phyloP scores from a whole-genome alignment of 257 asterid genomes.

The Capsicum chinense region DNA sequence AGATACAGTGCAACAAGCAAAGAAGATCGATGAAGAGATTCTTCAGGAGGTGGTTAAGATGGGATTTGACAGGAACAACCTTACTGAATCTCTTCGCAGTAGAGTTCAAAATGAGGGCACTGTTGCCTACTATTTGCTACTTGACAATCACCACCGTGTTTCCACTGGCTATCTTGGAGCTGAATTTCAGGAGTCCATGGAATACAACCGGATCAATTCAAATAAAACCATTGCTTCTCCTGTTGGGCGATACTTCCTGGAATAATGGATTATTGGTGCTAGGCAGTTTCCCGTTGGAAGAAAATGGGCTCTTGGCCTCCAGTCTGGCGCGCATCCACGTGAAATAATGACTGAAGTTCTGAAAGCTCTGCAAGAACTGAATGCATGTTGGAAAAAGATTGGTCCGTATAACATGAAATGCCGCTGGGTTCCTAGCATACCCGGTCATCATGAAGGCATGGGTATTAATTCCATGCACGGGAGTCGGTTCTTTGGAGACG shows the following conservation, averaged over 20 bases:
- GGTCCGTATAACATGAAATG: slow-evolving; percentile 95
- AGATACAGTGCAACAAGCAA: slow-evolving; percentile 83
- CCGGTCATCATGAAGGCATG: slow-evolving; percentile 50
- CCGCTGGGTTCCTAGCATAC: slow-evolving; percentile 64
- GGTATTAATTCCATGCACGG: slow-evolving; percentile 52
- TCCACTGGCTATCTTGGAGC: slow-evolving; percentile 88
- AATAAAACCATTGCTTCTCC: slow-evolving; percentile 58
- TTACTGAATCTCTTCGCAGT: slow-evolving; percentile 76
- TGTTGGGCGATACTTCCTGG: slow-evolving; percentile 64
- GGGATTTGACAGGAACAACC: slow-evolving; percentile 75
- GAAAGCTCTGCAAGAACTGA: slow-evolving; percentile 77
- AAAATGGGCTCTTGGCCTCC: slow-evolving; percentile 98
- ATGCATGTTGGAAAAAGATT: slow-evolving; percentile 83
- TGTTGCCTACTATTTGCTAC: slow-evolving; percentile 79
- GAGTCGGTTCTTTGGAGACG: slow-evolving; percentile 56
- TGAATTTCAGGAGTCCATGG: slow-evolving; percentile 86
- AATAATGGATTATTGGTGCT: slow-evolving; percentile 58
- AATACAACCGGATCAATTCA: slow-evolving; percentile 46
- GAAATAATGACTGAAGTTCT: slow-evolving; percentile 95
- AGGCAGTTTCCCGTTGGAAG: slow-evolving; percentile 68
- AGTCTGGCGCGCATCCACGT: slow-evolving; percentile 95
- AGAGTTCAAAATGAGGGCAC: slow-evolving; percentile 96
- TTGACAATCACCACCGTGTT: slow-evolving; percentile 81
- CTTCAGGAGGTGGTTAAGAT: slow-evolving; percentile 79
- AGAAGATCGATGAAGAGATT: slow-evolving; percentile 94